A percentile compares a stretch with the other conserved stretches of the same genome.
Conservation (phyloP, 495 filamentous ascomycete species). For the Podospora tetraspora region DNA sequence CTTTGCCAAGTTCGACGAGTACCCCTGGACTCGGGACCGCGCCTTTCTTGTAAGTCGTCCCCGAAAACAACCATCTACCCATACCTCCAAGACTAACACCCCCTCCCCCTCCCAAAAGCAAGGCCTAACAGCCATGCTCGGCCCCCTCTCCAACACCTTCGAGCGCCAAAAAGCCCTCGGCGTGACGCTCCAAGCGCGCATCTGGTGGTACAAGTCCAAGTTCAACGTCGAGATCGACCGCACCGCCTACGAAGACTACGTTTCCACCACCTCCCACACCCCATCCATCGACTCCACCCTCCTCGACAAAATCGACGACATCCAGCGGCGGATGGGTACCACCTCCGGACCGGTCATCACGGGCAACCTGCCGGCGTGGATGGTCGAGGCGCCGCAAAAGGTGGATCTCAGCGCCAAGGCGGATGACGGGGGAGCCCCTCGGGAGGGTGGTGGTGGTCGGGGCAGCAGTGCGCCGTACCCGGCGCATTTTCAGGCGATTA, state of each 20-base stretch:
- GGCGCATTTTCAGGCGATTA: slow-evolving; percentile 78
- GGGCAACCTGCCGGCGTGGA: slow-evolving; percentile 37
- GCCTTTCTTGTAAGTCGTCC: too few species aligned
- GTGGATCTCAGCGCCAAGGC: slow-evolving; percentile 37
- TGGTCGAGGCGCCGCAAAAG: slow-evolving; percentile 37
- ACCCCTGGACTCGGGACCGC: slow-evolving; percentile 23
- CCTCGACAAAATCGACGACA: slow-evolving; percentile 24
- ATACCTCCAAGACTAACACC: too few species aligned
- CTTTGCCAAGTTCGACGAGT: slow-evolving; percentile 21
- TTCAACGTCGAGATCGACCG: slow-evolving; percentile 34
- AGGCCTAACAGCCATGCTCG: slow-evolving; percentile 27
- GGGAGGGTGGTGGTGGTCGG: slow-evolving; percentile 17
- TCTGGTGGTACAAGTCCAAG: slow-evolving; percentile 41
- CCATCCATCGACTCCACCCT: slow-evolving; percentile 19
- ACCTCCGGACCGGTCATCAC: not conserved
- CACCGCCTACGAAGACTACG: slow-evolving; percentile 32
- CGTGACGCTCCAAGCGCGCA: slow-evolving; percentile 37
- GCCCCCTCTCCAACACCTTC: slow-evolving; percentile 20
- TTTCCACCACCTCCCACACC: slow-evolving; percentile 9
- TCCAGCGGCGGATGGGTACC: slow-evolving; percentile 21
- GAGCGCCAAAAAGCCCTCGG: slow-evolving; percentile 27
- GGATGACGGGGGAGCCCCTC: slow-evolving; percentile 16
- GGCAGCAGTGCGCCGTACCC: slow-evolving; percentile 60
- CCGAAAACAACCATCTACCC: too few species aligned
- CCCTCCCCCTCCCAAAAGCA: slow-evolving; percentile 13